A percentile compares a stretch with the other conserved stretches of the same genome.
Evolutionary conservation across 345 rosid genomes (phyloP).

Genomic region (Alliaria petiolata): DNA sequence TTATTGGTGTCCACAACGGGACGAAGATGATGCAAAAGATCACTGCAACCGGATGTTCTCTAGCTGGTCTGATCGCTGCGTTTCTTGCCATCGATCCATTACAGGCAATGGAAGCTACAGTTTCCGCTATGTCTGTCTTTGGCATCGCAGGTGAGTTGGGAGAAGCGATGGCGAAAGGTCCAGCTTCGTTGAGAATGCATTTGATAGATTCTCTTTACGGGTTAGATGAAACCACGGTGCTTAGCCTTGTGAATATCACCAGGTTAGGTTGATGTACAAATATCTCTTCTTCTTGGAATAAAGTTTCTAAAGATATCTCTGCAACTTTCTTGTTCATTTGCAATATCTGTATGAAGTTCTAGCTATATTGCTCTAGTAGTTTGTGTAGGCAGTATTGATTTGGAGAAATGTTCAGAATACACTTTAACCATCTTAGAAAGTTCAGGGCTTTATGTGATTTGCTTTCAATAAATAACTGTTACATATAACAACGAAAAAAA

Average conservation of each 20-base stretch:
- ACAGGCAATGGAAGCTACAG: slow-evolving; percentile 67
- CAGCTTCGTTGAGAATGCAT: slow-evolving; percentile 77
- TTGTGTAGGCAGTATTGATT: background rate
- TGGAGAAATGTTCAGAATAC: background rate
- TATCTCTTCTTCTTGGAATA: slow-evolving; percentile 9
- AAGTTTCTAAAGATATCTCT: slow-evolving; percentile 7
- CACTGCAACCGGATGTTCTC: slow-evolving; percentile 84
- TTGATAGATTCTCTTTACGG: slow-evolving; percentile 72
- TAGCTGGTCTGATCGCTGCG: slow-evolving; percentile 73
- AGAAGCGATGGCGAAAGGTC: slow-evolving; percentile 68
- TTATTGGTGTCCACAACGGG: slow-evolving; percentile 67
- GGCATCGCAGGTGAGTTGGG: slow-evolving; percentile 89
- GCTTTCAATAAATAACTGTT: slow-evolving; percentile 16
- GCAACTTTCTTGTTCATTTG: background rate
- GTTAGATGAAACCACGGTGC: slow-evolving; percentile 50
- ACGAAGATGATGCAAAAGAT: slow-evolving; percentile 83
- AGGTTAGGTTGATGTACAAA: slow-evolving; percentile 26
- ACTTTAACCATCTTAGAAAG: background rate
- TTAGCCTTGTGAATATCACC: slow-evolving; percentile 43
- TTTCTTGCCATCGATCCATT: slow-evolving; percentile 63
- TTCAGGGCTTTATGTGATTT: background rate
- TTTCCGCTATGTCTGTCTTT: slow-evolving; percentile 66
- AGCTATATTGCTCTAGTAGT: background rate
- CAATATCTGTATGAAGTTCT: too few relatives aligned
- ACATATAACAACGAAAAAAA: background rate